Evolutionary conservation across 2,329 filamentous ascomycete genomes (phyloP).

Genomic region (Penicillium occitanis): DNA sequence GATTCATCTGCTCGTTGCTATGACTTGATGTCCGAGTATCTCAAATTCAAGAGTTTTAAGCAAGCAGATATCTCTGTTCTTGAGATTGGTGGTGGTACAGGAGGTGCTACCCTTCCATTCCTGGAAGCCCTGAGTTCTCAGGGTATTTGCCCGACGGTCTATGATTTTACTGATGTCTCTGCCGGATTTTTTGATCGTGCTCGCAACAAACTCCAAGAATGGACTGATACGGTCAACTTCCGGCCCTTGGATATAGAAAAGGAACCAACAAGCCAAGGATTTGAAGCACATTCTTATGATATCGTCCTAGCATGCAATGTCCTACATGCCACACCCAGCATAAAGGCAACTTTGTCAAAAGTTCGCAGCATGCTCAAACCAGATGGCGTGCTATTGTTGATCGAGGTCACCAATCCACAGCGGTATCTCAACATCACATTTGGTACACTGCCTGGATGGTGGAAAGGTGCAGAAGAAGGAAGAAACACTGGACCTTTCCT

Average conservation of each 20-base stretch:
- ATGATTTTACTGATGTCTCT: conserved; percentile 25
- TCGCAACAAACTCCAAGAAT: conserved; percentile 11
- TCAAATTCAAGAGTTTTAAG: conserved; percentile 19
- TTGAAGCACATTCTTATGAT: conserved; percentile 31
- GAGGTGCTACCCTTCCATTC: conserved; percentile 40
- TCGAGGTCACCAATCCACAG: conserved; percentile 37
- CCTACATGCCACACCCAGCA: conserved; percentile 31
- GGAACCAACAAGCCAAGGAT: conserved; percentile 32
- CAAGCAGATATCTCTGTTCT: conserved; percentile 31
- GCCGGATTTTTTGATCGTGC: conserved; percentile 24
- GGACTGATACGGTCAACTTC: conserved; percentile 26
- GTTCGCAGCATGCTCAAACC: conserved; percentile 35
- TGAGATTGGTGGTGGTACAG: conserved; percentile 49
- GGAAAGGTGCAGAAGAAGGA: no score
- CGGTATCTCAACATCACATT: no score
- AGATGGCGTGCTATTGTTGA: conserved; percentile 47
- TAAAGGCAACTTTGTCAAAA: conserved; percentile 29
- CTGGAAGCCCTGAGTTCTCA: conserved; percentile 29
- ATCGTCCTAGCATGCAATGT: conserved; percentile 37
- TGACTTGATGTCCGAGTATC: conserved; percentile 23
- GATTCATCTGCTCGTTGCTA: not conserved
- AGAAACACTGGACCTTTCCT: conserved; percentile 4
- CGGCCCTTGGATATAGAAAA: conserved; percentile 31
- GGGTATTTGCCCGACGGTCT: conserved; percentile 17
- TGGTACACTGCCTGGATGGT: no score